A percentile compares a stretch with the other conserved stretches of the same genome.
Evolutionary conservation across 2,329 filamentous ascomycete genomes (phyloP).

Genomic region (Colletotrichum tropicale): DNA sequence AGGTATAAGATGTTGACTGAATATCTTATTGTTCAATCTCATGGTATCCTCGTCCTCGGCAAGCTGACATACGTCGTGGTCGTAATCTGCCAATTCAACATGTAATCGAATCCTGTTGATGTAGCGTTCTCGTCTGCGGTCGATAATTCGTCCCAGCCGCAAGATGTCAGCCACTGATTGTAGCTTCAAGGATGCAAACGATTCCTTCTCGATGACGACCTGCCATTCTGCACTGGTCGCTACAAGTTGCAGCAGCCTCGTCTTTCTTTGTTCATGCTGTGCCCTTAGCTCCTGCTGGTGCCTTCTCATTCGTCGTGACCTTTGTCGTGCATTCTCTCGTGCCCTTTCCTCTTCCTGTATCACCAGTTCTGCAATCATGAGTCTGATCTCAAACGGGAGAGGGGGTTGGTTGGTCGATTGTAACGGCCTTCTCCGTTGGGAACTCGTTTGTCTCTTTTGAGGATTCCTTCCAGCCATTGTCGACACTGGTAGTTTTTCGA

Average conservation of each 20-base stretch:
- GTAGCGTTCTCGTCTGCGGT: background rate
- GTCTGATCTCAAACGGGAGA: background rate
- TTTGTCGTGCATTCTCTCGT: background rate
- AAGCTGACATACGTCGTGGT: background rate
- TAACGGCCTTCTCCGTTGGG: background rate
- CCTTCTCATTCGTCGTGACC: background rate
- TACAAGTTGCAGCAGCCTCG: background rate
- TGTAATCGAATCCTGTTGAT: background rate
- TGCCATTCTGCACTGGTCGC: background rate
- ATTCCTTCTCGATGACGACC: background rate
- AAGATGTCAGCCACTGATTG: background rate
- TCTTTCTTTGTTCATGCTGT: background rate
- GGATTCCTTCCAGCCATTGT: fast-evolving
- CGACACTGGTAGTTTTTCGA: background rate
- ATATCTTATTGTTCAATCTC: background rate
- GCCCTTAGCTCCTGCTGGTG: background rate
- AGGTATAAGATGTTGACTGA: background rate
- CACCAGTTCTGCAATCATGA: background rate
- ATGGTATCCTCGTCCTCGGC: background rate
- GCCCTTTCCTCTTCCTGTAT: background rate
- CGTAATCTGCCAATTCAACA: background rate
- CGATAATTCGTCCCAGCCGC: background rate
- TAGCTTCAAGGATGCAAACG: background rate
- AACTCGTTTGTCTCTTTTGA: background rate
- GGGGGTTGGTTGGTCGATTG: background rate